Evolutionary conservation across 1,284 basidiomycete genomes (phyloP), one percentile per base, ranked within the genome.

Genomic region (Ganoderma meredithae): DNA sequence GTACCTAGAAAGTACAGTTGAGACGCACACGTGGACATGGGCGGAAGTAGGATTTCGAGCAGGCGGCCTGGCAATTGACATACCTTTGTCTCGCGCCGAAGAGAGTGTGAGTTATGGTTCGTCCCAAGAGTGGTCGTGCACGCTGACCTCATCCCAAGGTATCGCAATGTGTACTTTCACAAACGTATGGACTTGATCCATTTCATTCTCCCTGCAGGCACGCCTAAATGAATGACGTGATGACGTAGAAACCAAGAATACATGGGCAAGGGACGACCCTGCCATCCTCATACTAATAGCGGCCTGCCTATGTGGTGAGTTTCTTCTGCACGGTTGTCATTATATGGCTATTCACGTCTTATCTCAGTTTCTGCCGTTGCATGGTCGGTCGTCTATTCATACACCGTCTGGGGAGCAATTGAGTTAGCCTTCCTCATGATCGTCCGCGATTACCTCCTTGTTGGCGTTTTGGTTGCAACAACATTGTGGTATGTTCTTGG

Each of bases 241-340:
- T 1, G 49, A 15, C 41, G 36, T 76, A 94, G 95, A 98, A 83
- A 98, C 96, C n/a, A 98, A 98, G 85, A 98, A 98, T 79, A 95
- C 94, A 6, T 98, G 96, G 96, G 95, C 96, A 31, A 85, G 96
- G 79, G 96, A 98, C 79, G 96, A 98, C 78, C 96, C 96, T 22
- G 96, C 96, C 15, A 96, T 97, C 74, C 84, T 97, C 44, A 86
- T 97, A 56, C 86, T 98, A 61, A 90, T 97, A 64, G 86, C 89
- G 40, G 92, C 87, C 52, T 94, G 91, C 78, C 85, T 96, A 17
- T 84, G 83, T 68, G 88, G 95, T 95, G 69, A 68, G 88, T 81
- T 10, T 10, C n/a, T 15, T 15, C 49, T 44, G 36, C 17, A 52
- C 33, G 40, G 12, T 58, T 2, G 17, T 33, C 53, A 41, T 63